Base-by-base conservation (phyloP, 305 asterid species). In the Andrographis paniculata region DNA sequence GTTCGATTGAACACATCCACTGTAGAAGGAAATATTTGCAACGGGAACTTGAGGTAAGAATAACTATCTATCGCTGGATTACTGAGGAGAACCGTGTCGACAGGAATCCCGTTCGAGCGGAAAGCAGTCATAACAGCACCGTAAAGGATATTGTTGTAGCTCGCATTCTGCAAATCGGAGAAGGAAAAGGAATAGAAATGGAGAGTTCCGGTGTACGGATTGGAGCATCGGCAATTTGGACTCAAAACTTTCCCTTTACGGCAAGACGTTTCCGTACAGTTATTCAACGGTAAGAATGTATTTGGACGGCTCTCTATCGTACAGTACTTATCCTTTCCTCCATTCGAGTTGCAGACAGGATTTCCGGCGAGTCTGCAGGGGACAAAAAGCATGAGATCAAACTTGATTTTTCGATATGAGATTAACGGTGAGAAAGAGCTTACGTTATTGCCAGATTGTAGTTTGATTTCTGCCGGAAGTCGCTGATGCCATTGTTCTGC, bases 21-120 rank as follows among this genome's bases (percentile, higher is more conserved):
- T 20, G 67, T 72, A 0, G 85, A 69, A 46, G 97, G 94, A 67
- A 88, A 88, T 42, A 88, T 62, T 59, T 80, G 85, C 63, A 86
- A 17, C 17, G 68, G 57, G 51, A 73, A 47, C 61, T 66, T 67
- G 28, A 85, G 75, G 74, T 75, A 78, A 40, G 74, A 69, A 48
- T 55, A 45, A 18, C 47, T 33, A 58, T 78, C 72, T 35, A 89
- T 49, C 7, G 56, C 55, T 41, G 95, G 87, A 60, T 66, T 60
- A 28, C 71, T 72, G 1, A 79, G 45, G 67, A 66, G 53, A 44
- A 89, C 56, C 2, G 94, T 71, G 47, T 80, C 86, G 48, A 89
- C 86, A 15, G 95, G 88, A 55, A 82, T 55, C 46, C 83, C 91
- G 23, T 40, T 27, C 58, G 77, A 58, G 49, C 45, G 69, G 20